phyloP scores from a whole-genome alignment of 352 stramenopile genomes.

The Phytophthora sp. region DNA sequence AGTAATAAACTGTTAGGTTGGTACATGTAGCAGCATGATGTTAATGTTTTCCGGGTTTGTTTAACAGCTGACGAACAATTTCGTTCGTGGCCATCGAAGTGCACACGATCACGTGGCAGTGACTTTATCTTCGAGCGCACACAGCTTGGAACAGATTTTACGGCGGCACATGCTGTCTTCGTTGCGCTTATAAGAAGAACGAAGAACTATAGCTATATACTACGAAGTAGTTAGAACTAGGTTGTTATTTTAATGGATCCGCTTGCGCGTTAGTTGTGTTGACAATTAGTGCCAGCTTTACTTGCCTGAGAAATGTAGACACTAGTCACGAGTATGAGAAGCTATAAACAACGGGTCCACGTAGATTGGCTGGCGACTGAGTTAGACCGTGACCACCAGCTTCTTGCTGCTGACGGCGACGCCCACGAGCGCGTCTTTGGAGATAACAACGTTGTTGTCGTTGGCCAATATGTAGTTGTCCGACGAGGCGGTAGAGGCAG shows the following conservation, averaged over 20 bases:
- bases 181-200: too few species aligned
- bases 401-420: conserved; percentile 68
- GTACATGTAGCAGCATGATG: neutral
- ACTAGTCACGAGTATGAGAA: conserved; percentile 6
- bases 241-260: conserved; percentile 17
- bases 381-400: conserved; percentile 62
- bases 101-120: conserved; percentile 10
- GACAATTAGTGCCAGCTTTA: neutral
- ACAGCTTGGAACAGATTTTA: too few species aligned
- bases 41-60: neutral
- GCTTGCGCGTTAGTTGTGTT: conserved; percentile 14
- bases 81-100: conserved; percentile 6
- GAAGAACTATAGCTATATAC: too few species aligned
- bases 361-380: neutral
- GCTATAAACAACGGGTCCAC: conserved; percentile 23
- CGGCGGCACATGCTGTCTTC: too few species aligned
- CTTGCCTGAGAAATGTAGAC: conserved; percentile 4
- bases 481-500: conserved; percentile 49
- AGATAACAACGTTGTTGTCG: conserved; percentile 77
- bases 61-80: neutral
- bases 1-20: neutral
- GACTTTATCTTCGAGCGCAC: too few species aligned
- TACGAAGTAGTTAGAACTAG: too few species aligned
- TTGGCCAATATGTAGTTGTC: conserved; percentile 70
- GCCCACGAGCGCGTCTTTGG: conserved; percentile 76